Evolutionary conservation across 2,329 filamentous ascomycete genomes (phyloP), one percentile per base, ranked within the genome.

Genomic region (Phialocephala subalpina): DNA sequence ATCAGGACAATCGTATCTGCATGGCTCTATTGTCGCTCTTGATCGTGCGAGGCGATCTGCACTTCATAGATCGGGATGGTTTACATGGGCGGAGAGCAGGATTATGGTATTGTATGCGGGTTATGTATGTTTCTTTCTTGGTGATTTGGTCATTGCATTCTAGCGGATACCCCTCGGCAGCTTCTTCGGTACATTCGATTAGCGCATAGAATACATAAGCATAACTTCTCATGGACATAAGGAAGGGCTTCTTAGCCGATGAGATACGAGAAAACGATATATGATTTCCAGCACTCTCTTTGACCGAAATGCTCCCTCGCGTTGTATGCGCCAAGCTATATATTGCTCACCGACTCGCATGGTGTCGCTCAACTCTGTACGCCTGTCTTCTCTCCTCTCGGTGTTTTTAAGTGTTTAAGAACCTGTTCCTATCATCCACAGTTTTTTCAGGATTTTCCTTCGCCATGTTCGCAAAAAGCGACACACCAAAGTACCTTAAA

Each of bases 131-230:
- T 22, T 49, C 11, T 2, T 20, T 53, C 5, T 33, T 11, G 18
- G 12, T 53, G 14, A 27, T 53, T 27, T 53, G 25, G 25, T 53
- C 27, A 3, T 53, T 53, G 22, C 7, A 29, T 53, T 53, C 22
- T 18, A 53, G 49, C 49, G 49, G 25, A 53, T 53, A 53, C 49
- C 49, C 45, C 27, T 33, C 27, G 12, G 22, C 49, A 53, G 22
- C 14, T 53, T 49, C 11, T 22, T 49, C 45, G n/a, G 20, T n/a
- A 22, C 22, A n/a, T 22, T 49, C 45, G 6, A 11, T 25, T 4
- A 6, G n/a, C 45, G 20, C n/a, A 22, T 49, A n/a, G n/a, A 22
- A 49, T 6, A n/a, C 40, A 42, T 49, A 12, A n/a, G 20, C 45
- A 18, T 49, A 7, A 25, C 14, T 42, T 4, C 11, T 11, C 45